Evolutionary conservation across 148 eudicot genomes (phyloP).

Genomic region (Arctostaphylos glauca): DNA sequence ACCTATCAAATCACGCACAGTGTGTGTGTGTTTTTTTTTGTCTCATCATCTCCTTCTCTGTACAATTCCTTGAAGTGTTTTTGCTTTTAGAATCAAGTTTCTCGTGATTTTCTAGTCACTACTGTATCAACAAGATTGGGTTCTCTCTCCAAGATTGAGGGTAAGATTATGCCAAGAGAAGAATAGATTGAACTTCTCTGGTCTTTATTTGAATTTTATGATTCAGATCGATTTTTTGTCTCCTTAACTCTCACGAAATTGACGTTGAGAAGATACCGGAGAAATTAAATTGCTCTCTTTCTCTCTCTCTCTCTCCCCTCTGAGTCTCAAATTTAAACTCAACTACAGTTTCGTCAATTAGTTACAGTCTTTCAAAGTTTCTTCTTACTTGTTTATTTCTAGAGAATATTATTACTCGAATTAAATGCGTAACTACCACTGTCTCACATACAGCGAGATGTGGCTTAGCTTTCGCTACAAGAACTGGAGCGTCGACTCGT

Average conservation of each 20-base stretch:
- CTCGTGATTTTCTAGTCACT: not conserved
- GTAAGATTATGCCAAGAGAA: not conserved
- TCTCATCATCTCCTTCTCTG: too few relatives aligned
- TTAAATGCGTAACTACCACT: slow-evolving; percentile 18
- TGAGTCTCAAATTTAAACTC: not conserved
- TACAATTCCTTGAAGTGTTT: not conserved
- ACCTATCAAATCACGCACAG: not conserved
- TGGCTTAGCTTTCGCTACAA: not conserved
- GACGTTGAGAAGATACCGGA: not conserved
- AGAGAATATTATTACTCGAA: not conserved
- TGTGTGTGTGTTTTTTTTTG: not conserved
- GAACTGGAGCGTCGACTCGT: not conserved
- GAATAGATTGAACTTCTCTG: too few relatives aligned
- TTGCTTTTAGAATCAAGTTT: not conserved
- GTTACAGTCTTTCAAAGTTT: not conserved
- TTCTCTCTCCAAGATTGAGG: not conserved
- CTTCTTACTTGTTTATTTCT: not conserved
- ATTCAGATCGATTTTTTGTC: not conserved
- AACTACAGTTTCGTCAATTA: not conserved
- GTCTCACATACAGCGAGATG: slow-evolving; percentile 18
- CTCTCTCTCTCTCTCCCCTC: not conserved
- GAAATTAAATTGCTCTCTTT: not conserved
- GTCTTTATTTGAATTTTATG: not conserved
- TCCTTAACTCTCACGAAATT: not conserved
- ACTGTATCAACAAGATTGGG: not conserved